Conservation (phyloP, 176 grass and related monocot species). For the Elymus sibiricus region DNA sequence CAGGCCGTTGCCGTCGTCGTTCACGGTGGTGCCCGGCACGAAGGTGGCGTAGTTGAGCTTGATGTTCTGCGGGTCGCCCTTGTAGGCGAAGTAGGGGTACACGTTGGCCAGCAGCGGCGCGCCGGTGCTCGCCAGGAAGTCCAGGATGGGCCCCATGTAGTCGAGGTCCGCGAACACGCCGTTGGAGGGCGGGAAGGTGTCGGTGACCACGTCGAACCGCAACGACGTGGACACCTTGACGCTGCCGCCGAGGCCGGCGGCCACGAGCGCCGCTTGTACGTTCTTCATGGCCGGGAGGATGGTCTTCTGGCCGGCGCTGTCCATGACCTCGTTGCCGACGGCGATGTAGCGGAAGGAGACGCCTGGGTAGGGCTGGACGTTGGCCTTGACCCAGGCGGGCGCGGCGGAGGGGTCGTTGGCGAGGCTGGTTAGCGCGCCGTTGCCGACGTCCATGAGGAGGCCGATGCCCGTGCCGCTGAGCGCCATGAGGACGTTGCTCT, state of each 20-base stretch:
- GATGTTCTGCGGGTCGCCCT: neutral
- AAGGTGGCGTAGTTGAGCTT: constrained; percentile 49
- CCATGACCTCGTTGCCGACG: constrained; percentile 65
- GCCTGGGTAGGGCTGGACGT: constrained; percentile 38
- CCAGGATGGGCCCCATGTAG: constrained; percentile 24
- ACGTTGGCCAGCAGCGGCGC: constrained; percentile 72
- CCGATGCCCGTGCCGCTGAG: constrained; percentile 42
- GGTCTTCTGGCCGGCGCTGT: neutral
- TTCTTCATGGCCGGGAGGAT: constrained; percentile 76
- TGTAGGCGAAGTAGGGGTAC: constrained; percentile 77
- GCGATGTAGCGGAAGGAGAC: constrained; percentile 58
- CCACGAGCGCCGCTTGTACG: constrained; percentile 37
- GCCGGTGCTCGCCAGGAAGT: constrained; percentile 37
- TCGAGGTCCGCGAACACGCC: constrained; percentile 21
- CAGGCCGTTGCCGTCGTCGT: constrained; percentile 13
- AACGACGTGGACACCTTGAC: constrained; percentile 66
- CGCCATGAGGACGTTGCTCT: constrained; percentile 30
- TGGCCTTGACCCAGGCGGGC: constrained; percentile 41
- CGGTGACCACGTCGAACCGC: constrained; percentile 12
- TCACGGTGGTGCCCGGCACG: constrained; percentile 34
- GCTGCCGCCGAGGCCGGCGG: constrained; percentile 11
- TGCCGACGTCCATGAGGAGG: constrained; percentile 44
- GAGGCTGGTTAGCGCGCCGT: constrained; percentile 30
- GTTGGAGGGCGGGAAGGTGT: constrained; percentile 47
- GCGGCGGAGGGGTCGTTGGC: constrained; percentile 32